Base-by-base conservation (phyloP, 768 basidiomycete genomes). In the Heimioporus sp. region DNA sequence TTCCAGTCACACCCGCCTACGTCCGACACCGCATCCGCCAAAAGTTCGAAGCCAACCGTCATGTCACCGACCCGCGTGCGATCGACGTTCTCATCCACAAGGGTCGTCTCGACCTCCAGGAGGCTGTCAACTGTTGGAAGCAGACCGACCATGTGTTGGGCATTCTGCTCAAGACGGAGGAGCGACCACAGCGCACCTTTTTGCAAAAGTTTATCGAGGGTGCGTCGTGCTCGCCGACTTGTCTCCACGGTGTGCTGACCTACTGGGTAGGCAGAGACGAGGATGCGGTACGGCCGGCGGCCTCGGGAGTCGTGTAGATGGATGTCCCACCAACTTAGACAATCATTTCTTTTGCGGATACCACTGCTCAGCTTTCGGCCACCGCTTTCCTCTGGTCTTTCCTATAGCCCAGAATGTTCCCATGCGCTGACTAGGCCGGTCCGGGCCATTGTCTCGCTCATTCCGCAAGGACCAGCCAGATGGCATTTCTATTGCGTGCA, bases 71-170 rank as follows among this genome's bases (percentile, higher is more conserved):
- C 73, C 72, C 80, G 24, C 82, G 84, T 49, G 83, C 88, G 20
- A 83, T 98, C 66, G 93, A 99, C 67, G 74, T 96, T 41, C 76
- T 98, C 60, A 65, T 97, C 37, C 79, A 87, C 65, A 98, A 98
- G 77, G 78, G 82, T 47, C 76, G 83, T 56, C 87, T 85, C 73
- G 93, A 98, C 59, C 91, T 84, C 64, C 96, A 98, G 76, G 96
- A 98, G 77, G 87, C 87, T 47, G 77, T 97, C 78, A 98, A 98
- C 66, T 82, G 80, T 61, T 98, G 94, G 94, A 94, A 94, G 65
- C 88, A 90, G 75, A 80, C 76, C 39, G 87, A 91, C 54, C 90
- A 93, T 64, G 74, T 93, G 30, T 70, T 85, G 68, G 90, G 89
- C 3, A 80, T 89, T 32, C 66, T 92, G 45, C 69, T 91, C 52